Evolutionary conservation across 176 grass and related monocot genomes (phyloP).

Genomic region (Eremochloa ophiuroides): DNA sequence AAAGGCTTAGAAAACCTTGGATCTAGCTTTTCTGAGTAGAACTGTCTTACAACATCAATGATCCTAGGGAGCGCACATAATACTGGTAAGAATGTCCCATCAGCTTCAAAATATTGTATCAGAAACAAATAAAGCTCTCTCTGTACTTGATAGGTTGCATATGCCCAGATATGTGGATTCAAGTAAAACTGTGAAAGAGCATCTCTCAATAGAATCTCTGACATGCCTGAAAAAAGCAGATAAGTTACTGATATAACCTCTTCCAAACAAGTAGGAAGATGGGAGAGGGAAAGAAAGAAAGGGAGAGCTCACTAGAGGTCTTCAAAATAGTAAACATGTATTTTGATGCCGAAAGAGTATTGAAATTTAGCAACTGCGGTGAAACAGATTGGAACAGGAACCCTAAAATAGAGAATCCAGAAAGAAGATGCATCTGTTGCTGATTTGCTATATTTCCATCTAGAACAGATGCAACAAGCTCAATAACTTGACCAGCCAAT

Average conservation of each 20-base stretch:
- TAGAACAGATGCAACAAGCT: conserved; percentile 93
- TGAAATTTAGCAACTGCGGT: conserved; percentile 65
- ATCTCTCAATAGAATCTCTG: conserved; percentile 80
- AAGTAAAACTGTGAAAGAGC: conserved; percentile 79
- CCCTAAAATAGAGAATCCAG: conserved; percentile 90
- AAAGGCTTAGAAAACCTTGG: conserved; percentile 54
- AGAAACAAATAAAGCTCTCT: conserved; percentile 89
- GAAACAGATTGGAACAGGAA: conserved; percentile 89
- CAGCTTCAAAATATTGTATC: conserved; percentile 84
- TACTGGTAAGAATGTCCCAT: conserved; percentile 54
- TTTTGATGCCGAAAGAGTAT: conserved; percentile 78
- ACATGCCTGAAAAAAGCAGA: conserved; percentile 65
- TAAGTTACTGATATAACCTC: conserved; percentile 28
- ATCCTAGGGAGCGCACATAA: conserved; percentile 80
- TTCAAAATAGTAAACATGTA: conserved; percentile 83
- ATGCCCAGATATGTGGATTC: conserved; percentile 93
- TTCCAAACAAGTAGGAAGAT: conserved; percentile 37
- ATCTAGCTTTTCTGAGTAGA: conserved; percentile 81
- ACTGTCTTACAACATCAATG: conserved; percentile 66
- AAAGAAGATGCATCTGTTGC: conserved; percentile 97
- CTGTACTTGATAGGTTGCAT: conserved; percentile 78
- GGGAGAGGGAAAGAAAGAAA: not conserved
- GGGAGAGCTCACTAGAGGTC: conserved; percentile 51
- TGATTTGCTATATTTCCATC: conserved; percentile 96
- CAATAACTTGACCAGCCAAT: conserved; percentile 78